phyloP scores from a whole-genome alignment of 2,329 filamentous ascomycete genomes.

The Elsinoe necatrix region DNA sequence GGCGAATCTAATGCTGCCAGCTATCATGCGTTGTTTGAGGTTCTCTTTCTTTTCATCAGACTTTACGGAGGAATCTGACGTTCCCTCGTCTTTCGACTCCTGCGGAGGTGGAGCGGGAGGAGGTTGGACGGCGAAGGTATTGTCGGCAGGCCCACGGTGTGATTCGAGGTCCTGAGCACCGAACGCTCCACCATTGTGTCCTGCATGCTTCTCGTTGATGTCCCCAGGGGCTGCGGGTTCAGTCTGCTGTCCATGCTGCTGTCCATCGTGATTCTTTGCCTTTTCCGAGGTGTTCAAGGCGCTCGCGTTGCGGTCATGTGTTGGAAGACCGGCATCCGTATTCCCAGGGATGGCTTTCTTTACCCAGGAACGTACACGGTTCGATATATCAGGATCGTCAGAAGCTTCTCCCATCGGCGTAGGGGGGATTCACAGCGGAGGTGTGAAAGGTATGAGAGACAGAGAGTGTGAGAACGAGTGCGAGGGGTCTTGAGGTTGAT shows the following conservation, averaged over 20 bases:
- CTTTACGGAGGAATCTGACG: slow-evolving; percentile 46
- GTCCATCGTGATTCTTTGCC: slow-evolving; percentile 23
- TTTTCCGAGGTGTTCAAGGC: slow-evolving; percentile 22
- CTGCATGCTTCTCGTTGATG: slow-evolving; percentile 22
- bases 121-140: slow-evolving; percentile 23
- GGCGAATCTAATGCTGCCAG: slow-evolving; percentile 45
- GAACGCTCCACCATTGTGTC: slow-evolving; percentile 21
- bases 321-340: slow-evolving; percentile 19
- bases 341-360: slow-evolving; percentile 35
- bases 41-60: slow-evolving; percentile 32
- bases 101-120: slow-evolving; percentile 33
- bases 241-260: slow-evolving; percentile 23
- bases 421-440: slow-evolving; percentile 18
- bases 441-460: slow-evolving; percentile 12
- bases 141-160: slow-evolving; percentile 26
- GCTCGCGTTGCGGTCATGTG: slow-evolving; percentile 28
- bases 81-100: slow-evolving; percentile 43
- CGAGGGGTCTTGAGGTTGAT: neutral
- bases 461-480: slow-evolving; percentile 11
- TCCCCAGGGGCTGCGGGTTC: slow-evolving; percentile 21
- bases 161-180: slow-evolving; percentile 17
- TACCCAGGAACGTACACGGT: slow-evolving; percentile 45
- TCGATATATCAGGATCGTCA: slow-evolving; percentile 43
- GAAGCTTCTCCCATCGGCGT: slow-evolving; percentile 47
- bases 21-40: slow-evolving; percentile 43